Base-by-base conservation (phyloP, 2,329 filamentous ascomycete genomes). In the Orbilia javanica region DNA sequence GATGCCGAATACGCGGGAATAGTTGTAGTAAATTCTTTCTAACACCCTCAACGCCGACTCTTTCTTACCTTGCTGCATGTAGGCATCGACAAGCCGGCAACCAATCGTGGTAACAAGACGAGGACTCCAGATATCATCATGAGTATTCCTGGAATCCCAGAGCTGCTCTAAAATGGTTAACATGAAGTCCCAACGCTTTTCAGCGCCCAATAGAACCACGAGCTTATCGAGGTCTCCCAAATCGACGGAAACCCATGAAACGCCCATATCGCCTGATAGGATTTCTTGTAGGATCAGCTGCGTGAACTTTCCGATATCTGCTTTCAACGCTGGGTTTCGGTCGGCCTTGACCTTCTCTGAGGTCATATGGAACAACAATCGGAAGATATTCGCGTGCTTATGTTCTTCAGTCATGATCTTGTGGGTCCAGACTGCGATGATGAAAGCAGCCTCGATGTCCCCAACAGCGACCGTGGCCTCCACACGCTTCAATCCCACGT, bases 381-480 rank as follows among this genome's bases (percentile, higher is more conserved):
- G 55, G 22, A 76, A 65, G 13, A 66, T 64, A 42, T 76, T 65
- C 10, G 36, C 65, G 5, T 69, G 34, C n/a, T 76, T 76, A 27
- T 70, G 68, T 39, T 76, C 72, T 39, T 69, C 65, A 4, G 64
- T 50, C 36, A 76, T 53, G 11, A 68, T 65, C 42, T 70, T 69
- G 57, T 76, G 65, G 18, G 72, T 76, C 72, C 72, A 76, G 8
- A 76, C 72, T 0, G 72, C 66, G 13, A 76, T 50, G 22, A 76
- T 76, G 34, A 76, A 76, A 1, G 72, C 72, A 1, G 72, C 55
- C 15, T 76, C 72, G 15, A 76, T 60, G 15, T 76, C 65, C 6
- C 72, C 72, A 5, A 65, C 31, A 7, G 25, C 36, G 15, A 76
- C 48, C 1, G 65, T 60, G 8, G 65, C 72, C 18, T 76, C 72